phyloP scores from a whole-genome alignment of 345 rosid genomes.

The Populus pruinosa region DNA sequence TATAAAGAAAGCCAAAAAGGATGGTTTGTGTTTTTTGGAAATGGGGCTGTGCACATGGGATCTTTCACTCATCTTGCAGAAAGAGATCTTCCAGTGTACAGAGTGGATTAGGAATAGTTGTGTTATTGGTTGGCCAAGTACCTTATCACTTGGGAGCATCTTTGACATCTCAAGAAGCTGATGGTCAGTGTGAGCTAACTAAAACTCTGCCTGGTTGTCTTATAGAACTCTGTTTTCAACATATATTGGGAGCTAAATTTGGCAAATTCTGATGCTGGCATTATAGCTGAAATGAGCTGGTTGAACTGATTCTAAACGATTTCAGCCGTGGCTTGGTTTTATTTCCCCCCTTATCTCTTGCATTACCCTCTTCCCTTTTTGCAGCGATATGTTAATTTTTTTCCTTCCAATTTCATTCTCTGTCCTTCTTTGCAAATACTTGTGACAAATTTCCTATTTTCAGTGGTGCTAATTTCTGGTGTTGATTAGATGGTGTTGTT shows the following conservation, averaged over 20 bases:
- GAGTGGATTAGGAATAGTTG: background rate
- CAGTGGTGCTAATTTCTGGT: conserved; percentile 5
- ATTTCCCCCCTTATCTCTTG: background rate
- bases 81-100: background rate
- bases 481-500: background rate
- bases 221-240: background rate
- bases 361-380: background rate
- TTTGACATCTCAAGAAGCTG: background rate
- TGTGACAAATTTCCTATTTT: background rate
- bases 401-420: background rate
- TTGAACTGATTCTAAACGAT: background rate
- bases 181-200: background rate
- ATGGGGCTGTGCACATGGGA: background rate
- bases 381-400: background rate
- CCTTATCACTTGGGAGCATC: background rate
- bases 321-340: background rate
- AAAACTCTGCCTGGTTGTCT: background rate
- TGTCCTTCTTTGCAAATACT: background rate
- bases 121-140: background rate
- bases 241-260: background rate
- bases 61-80: background rate
- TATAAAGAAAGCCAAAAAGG: background rate
- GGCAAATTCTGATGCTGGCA: background rate
- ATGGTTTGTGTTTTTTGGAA: background rate
- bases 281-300: background rate